Evolutionary conservation across 306 rosid species (phyloP).

Genomic region (Quercus dentata): DNA sequence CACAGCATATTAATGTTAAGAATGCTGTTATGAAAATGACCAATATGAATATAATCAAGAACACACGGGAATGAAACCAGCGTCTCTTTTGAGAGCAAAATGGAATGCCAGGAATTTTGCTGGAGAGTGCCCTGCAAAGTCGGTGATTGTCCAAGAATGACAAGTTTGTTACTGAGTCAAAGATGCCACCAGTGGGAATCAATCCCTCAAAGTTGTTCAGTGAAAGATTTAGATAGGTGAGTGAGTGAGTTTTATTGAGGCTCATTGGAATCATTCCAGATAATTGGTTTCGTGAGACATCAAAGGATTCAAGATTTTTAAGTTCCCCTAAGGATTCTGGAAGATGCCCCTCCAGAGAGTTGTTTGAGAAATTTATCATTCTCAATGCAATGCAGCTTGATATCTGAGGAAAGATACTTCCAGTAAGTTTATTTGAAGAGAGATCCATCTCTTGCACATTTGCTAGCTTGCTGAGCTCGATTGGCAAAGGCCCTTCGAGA

Average conservation of each 20-base stretch:
- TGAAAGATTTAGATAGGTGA: conserved; percentile 50
- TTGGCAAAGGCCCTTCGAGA: conserved; percentile 59
- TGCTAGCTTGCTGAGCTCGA: conserved; percentile 60
- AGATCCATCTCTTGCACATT: conserved; percentile 69
- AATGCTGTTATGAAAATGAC: conserved; percentile 44
- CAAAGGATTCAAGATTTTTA: conserved; percentile 50
- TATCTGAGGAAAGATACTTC: conserved; percentile 55
- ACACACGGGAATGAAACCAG: conserved; percentile 26
- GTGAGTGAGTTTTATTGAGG: conserved; percentile 43
- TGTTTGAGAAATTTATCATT: conserved; percentile 50
- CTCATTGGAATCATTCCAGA: conserved; percentile 53
- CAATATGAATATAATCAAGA: conserved; percentile 31
- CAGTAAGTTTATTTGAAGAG: conserved; percentile 56
- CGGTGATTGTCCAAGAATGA: conserved; percentile 48
- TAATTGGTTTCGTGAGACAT: conserved; percentile 48
- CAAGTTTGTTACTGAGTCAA: conserved; percentile 32
- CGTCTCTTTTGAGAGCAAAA: conserved; percentile 32
- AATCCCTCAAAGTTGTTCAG: conserved; percentile 53
- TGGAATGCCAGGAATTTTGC: conserved; percentile 17
- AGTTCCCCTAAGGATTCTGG: conserved; percentile 54
- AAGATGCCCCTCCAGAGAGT: conserved; percentile 48
- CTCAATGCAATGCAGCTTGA: conserved; percentile 60
- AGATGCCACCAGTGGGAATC: conserved; percentile 62
- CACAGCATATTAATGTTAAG: conserved; percentile 44
- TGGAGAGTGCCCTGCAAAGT: conserved; percentile 42